A percentile compares a stretch with the other conserved stretches of the same genome.
Evolutionary conservation across 2,329 filamentous ascomycete genomes (phyloP).

Genomic region (Paracamarosporium sp.): DNA sequence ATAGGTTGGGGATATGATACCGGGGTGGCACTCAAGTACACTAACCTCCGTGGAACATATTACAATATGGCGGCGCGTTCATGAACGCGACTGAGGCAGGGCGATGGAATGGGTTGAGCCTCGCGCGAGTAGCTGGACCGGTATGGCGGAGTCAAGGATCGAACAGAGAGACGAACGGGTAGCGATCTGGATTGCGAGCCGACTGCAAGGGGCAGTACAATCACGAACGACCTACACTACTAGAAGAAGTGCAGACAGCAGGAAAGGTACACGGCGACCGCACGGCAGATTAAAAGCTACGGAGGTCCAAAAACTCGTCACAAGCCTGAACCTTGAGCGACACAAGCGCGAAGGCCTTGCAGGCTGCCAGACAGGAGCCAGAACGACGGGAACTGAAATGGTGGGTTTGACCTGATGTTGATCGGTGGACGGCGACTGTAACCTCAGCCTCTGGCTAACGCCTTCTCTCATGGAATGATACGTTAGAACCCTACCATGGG

Average conservation of each 20-base stretch:
- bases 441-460: conserved; percentile 38
- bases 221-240: conserved; percentile 9
- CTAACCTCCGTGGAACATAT: conserved; percentile 41
- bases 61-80: conserved; percentile 35
- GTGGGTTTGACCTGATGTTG: conserved; percentile 28
- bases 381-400: conserved; percentile 21
- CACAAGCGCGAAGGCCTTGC: conserved; percentile 30
- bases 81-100: conserved; percentile 42
- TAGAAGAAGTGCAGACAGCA: conserved; percentile 20
- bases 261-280: conserved; percentile 18
- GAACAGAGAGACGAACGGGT: conserved; percentile 26
- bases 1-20: conserved; percentile 14
- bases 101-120: conserved; percentile 41
- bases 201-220: conserved; percentile 36
- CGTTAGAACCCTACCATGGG: conserved; percentile 34
- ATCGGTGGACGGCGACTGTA: conserved; percentile 37
- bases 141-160: conserved; percentile 26
- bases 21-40: conserved; percentile 35
- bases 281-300: conserved; percentile 23
- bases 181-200: conserved; percentile 31
- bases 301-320: conserved; percentile 18
- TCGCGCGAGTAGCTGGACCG: conserved; percentile 24
- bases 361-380: conserved; percentile 28
- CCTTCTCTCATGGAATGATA: conserved; percentile 36
- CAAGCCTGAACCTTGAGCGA: conserved; percentile 19